These are phyloP conservation scores for Spathaspora hagerdaliae DNA, from an alignment of 805 yeast species.

Conservation along the genomic window DNA sequence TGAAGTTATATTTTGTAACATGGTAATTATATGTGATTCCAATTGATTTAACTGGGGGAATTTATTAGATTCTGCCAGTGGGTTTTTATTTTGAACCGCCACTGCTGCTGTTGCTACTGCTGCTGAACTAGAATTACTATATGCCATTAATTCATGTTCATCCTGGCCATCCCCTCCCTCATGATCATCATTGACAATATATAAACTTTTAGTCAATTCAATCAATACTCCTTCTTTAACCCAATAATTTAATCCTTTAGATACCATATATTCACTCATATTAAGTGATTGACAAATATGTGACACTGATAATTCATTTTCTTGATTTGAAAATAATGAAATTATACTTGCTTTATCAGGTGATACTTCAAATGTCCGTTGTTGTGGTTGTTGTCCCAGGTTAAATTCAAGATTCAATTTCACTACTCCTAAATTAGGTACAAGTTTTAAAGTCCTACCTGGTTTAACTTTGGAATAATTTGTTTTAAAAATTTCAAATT, in stretches of 20 bases:
- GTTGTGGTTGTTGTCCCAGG: conserved; percentile 23
- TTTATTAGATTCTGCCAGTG: background rate
- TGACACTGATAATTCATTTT: conserved; percentile 27
- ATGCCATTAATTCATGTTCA: background rate
- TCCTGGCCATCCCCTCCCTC: background rate
- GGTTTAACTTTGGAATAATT: conserved; percentile 42
- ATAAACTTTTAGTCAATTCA: conserved; percentile 29
- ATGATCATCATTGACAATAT: conserved; percentile 34
- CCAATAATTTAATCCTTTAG: conserved; percentile 56
- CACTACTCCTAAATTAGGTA: conserved; percentile 61
- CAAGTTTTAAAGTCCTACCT: conserved; percentile 56
- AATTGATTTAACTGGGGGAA: background rate
- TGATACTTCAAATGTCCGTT: conserved; percentile 44
- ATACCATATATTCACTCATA: conserved; percentile 40
- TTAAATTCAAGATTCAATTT: conserved; percentile 49
- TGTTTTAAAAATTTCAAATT: conserved; percentile 41
- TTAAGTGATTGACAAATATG: conserved; percentile 32
- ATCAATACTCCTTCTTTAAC: conserved; percentile 50
- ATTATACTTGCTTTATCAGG: conserved; percentile 72
- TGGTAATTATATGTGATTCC: conserved; percentile 51
- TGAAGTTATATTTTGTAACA: conserved; percentile 54
- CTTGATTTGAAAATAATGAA: conserved; percentile 38
- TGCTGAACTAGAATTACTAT: background rate
- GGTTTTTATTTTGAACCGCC: conserved; percentile 13
- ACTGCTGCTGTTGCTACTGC: too few species aligned